Percentiles rank a stretch among this genome's conserved stretches.
Conservation (phyloP, 176 grass and related monocot genomes). For the Hyparrhenia diplandra region DNA sequence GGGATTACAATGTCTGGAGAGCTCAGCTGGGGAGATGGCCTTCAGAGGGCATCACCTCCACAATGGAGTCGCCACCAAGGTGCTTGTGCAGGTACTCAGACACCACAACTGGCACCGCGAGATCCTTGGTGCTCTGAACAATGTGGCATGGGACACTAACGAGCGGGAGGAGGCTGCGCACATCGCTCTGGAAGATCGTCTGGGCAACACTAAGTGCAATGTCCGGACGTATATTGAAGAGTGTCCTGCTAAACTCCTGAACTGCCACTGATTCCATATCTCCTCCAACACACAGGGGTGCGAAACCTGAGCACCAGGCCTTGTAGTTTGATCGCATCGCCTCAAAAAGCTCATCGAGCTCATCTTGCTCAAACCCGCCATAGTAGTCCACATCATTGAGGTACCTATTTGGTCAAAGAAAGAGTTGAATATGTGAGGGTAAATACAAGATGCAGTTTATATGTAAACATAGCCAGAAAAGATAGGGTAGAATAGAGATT, state of each 20-base stretch:
- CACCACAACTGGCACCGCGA: slow-evolving; percentile 83
- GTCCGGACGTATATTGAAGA: slow-evolving; percentile 97
- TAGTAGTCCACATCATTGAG: slow-evolving; percentile 89
- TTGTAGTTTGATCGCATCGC: slow-evolving; percentile 90
- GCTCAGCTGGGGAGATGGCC: slow-evolving; percentile 90
- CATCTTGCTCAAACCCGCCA: slow-evolving; percentile 92
- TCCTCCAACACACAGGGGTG: slow-evolving; percentile 76
- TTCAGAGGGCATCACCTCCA: slow-evolving; percentile 94
- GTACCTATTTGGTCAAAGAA: slow-evolving; percentile 61
- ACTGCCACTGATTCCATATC: slow-evolving; percentile 92
- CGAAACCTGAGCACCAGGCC: slow-evolving; percentile 90
- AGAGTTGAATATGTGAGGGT: background rate
- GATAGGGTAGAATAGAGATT: background rate
- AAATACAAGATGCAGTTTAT: background rate
- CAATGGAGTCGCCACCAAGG: slow-evolving; percentile 69
- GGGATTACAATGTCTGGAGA: slow-evolving; percentile 88
- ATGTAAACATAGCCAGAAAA: background rate
- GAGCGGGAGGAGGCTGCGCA: slow-evolving; percentile 54
- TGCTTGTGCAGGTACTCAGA: slow-evolving; percentile 93
- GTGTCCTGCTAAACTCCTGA: slow-evolving; percentile 95
- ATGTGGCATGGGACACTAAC: slow-evolving; percentile 83
- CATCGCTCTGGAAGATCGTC: slow-evolving; percentile 88
- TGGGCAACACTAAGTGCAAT: slow-evolving; percentile 75
- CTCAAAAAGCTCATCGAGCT: slow-evolving; percentile 90
- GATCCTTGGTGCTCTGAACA: slow-evolving; percentile 93